Evolutionary conservation across 768 basidiomycete genomes (phyloP).

Genomic region (Hypsizygus marmoreus): DNA sequence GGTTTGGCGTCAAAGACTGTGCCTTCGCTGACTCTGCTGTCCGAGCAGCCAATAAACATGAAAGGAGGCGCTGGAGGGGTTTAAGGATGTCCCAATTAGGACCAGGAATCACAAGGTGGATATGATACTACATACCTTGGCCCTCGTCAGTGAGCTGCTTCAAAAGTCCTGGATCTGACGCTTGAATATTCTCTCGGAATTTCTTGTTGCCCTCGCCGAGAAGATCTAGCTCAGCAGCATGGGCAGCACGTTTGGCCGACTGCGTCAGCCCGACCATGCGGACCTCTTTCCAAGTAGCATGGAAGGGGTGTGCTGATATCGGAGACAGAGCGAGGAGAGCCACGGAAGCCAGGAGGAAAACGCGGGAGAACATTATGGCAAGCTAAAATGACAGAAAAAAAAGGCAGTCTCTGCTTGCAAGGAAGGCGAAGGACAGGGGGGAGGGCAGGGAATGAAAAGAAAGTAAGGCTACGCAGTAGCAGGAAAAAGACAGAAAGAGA

Average conservation of each 20-base stretch:
- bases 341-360: not conserved
- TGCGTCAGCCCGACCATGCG: conserved; percentile 18
- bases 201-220: conserved; percentile 33
- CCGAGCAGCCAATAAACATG: conserved; percentile 20
- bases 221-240: conserved; percentile 23
- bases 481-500: not conserved
- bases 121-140: conserved; percentile 26
- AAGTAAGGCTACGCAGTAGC: conserved; percentile 11
- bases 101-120: too few species aligned
- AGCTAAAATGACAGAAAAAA: not conserved
- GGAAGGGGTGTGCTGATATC: not conserved
- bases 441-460: not conserved
- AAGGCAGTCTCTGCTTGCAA: not conserved
- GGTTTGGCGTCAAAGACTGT: conserved; percentile 21
- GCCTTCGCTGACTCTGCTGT: conserved; percentile 22
- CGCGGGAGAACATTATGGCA: conserved; percentile 2
- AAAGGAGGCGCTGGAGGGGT: conserved; percentile 20
- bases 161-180: conserved; percentile 27
- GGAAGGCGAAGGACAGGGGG: not conserved
- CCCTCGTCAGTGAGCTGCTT: conserved; percentile 33
- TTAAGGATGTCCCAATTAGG: too few species aligned
- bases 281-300: not conserved
- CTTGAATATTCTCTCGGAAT: conserved; percentile 28
- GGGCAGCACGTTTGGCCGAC: conserved; percentile 13
- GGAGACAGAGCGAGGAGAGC: conserved; percentile 5